A percentile compares a stretch with the other conserved stretches of the same genome.
These are phyloP conservation scores for Diplodia sapinea DNA, from an alignment of 2,329 filamentous ascomycete genomes.

Conservation along the genomic window DNA sequence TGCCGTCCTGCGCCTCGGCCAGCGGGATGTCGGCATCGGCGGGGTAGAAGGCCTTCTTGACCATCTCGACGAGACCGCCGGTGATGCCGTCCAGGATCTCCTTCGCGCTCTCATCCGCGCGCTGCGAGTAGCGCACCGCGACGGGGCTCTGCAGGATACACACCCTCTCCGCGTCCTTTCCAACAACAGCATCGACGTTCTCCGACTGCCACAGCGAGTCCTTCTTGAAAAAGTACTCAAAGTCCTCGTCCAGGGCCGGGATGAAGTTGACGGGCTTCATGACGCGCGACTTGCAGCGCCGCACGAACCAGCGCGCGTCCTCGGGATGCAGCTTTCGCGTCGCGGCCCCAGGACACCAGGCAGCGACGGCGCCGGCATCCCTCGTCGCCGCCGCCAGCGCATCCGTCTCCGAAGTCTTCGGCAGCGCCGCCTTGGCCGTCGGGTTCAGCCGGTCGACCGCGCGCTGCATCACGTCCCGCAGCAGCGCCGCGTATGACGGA, in stretches of 20 bases:
- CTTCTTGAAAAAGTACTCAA: constrained; percentile 51
- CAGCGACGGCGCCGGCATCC: no score
- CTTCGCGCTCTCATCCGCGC: constrained; percentile 20
- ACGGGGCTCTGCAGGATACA: constrained; percentile 49
- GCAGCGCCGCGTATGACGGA: constrained; percentile 61
- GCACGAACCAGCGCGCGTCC: constrained; percentile 41
- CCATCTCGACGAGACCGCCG: constrained; percentile 21
- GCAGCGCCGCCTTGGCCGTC: no score
- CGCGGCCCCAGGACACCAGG: no score
- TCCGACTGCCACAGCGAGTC: constrained; percentile 51
- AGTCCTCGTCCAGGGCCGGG: constrained; percentile 44
- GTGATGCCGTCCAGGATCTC: constrained; percentile 35
- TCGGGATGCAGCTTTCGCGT: constrained; percentile 26
- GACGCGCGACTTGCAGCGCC: constrained; percentile 39
- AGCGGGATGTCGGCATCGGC: no score
- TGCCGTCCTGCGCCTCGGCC: no score
- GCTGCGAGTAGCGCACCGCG: constrained; percentile 37
- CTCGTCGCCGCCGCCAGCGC: no score
- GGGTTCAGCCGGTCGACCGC: no score
- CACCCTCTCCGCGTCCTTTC: constrained; percentile 43
- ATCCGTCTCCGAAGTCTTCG: no score
- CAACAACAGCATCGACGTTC: constrained; percentile 45
- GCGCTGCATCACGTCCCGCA: no score
- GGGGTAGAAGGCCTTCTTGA: background rate
- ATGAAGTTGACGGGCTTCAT: constrained; percentile 49